Base-by-base conservation (phyloP, 1,284 basidiomycete genomes). In the Ganoderma resinaceum region DNA sequence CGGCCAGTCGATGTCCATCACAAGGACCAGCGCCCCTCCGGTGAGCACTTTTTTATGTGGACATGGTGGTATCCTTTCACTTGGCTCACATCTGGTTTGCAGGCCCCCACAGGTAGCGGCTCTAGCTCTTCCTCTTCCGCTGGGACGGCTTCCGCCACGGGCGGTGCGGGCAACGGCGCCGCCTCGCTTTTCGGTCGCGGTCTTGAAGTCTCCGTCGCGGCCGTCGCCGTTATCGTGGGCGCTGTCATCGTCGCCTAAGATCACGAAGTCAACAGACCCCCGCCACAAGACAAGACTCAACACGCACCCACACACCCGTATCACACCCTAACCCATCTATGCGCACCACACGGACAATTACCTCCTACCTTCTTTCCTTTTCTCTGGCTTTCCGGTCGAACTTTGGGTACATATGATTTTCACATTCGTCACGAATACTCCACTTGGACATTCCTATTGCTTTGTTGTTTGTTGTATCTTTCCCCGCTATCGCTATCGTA, bases 111-210 rank as follows among this genome's bases (percentile, higher is more conserved):
- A 4, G 29, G 3, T 4, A 55, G n/a, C n/a, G n/a, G 29, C 52
- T 31, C 29, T 20, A 18, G 26, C 53, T 26, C 37, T 31, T 29
- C 63, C 53, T 26, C 37, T 31, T 29, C 63, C 2, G 14, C 52
- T n/a, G 52, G 38, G 11, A 35, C 38, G 16, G 16, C 63, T 66
- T 60, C 67, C 3, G 62, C 69, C 11, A 70, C 70, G n/a, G 68
- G 67, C 35, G 52, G 70, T 8, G 49, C 58, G 9, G 43, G 29
- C 58, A 74, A 71, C 70, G 70, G 65, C 38, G 74, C 73, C 6
- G 64, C 61, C 6, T 35, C 66, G 2, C 38, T 68, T 43, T 40
- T 60, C 11, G 59, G 31, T 8, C 62, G 68, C 18, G 68, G 68
- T 4, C 12, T 70, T 40, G 59, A 69, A 66, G n/a, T 68, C 35